These are phyloP conservation scores for Penicillium sp. DNA, from an alignment of 2,329 filamentous ascomycete genomes.

Conservation along the genomic window DNA sequence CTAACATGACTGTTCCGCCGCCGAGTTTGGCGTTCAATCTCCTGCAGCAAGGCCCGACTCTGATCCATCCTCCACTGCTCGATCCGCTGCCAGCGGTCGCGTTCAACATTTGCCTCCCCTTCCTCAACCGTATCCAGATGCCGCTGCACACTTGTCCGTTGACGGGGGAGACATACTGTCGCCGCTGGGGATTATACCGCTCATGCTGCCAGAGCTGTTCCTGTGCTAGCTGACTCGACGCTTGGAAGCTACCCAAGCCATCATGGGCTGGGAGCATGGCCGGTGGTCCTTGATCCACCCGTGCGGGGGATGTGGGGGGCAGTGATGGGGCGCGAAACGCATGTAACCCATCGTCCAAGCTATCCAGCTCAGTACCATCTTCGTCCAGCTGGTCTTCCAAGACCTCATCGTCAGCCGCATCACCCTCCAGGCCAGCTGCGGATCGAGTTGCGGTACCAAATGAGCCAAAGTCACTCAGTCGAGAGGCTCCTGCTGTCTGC, in stretches of 20 bases:
- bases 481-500: conserved; percentile 68
- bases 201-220: conserved; percentile 90
- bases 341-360: conserved; percentile 85
- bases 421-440: conserved; percentile 30
- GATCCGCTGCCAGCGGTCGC: conserved; percentile 78
- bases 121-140: conserved; percentile 59
- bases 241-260: conserved; percentile 82
- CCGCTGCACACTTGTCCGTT: conserved; percentile 59
- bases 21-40: conserved; percentile 83
- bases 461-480: conserved; percentile 78
- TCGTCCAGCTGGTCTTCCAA: conserved; percentile 62
- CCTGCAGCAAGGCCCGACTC: conserved; percentile 78
- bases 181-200: conserved; percentile 72
- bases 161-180: conserved; percentile 44
- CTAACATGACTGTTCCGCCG: conserved; percentile 47
- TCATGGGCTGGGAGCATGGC: conserved; percentile 89
- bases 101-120: conserved; percentile 60
- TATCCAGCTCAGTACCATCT: conserved; percentile 78
- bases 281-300: conserved; percentile 57
- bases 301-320: conserved; percentile 42
- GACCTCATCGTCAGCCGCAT: conserved; percentile 47
- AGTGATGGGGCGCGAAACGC: conserved; percentile 72
- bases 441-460: conserved; percentile 69
- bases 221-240: conserved; percentile 64
- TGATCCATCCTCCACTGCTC: conserved; percentile 92